Evolutionary conservation across 192 early-diverging fungal species (phyloP).

Genomic region (Geranomyces variabilis): DNA sequence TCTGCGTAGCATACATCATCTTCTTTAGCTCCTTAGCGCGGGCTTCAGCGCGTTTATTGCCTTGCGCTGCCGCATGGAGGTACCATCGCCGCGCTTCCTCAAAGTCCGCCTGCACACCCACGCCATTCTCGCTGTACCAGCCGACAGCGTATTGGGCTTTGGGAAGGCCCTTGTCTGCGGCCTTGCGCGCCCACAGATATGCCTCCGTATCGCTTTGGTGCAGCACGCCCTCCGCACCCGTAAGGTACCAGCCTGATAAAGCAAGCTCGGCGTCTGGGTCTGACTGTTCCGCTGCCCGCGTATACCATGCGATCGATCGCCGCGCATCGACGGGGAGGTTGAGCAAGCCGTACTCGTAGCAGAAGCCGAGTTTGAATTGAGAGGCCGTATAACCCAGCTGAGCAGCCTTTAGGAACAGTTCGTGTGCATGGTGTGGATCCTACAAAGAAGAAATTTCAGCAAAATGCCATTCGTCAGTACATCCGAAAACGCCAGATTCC

Average conservation of each 20-base stretch:
- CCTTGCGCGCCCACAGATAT: constrained; percentile 96
- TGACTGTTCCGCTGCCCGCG: constrained; percentile 84
- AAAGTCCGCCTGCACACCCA: constrained; percentile 76
- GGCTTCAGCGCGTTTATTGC: constrained; percentile 80
- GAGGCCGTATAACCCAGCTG: constrained; percentile 92
- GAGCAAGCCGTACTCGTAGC: constrained; percentile 93
- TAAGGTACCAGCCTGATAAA: constrained; percentile 97
- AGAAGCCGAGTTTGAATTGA: constrained; percentile 89
- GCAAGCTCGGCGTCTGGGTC: constrained; percentile 91
- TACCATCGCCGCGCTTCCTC: constrained; percentile 93
- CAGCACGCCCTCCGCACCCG: constrained; percentile 87
- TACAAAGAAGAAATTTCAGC: constrained; percentile 20
- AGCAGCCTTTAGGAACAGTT: constrained; percentile 89
- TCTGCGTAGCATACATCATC: constrained; percentile 16
- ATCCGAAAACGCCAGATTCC: too few species aligned
- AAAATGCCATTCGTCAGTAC: too few species aligned
- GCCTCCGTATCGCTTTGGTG: constrained; percentile 91
- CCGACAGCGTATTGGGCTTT: constrained; percentile 98
- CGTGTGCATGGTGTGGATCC: constrained; percentile 87
- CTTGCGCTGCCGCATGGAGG: constrained; percentile 77
- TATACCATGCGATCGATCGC: constrained; percentile 95
- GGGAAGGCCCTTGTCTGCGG: constrained; percentile 91
- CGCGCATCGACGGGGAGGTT: constrained; percentile 84
- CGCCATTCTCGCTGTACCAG: constrained; percentile 90
- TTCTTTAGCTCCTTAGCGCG: constrained; percentile 82